phyloP scores from a whole-genome alignment of 2,329 filamentous ascomycete genomes.

The Phyllosticta citrichinensis region DNA sequence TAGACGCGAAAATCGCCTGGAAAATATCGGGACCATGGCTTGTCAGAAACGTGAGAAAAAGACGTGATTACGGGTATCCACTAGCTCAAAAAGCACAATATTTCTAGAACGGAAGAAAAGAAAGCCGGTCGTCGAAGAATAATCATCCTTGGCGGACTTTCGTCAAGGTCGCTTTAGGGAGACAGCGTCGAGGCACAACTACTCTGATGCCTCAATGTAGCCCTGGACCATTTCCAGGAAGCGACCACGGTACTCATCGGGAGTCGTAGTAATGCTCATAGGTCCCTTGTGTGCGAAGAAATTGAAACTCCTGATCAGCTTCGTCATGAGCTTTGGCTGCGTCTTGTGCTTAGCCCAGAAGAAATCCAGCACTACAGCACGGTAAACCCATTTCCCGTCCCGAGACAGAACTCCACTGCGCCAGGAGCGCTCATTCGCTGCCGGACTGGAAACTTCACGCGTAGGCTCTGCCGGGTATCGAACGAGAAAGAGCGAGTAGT shows the following conservation, averaged over 20 bases:
- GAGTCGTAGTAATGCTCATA: conserved; percentile 65
- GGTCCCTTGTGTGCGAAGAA: conserved; percentile 52
- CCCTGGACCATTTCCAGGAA: conserved; percentile 43
- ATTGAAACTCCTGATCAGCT: conserved; percentile 55
- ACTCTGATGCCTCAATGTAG: conserved; percentile 18
- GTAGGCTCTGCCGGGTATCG: conserved; percentile 35
- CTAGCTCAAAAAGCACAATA: not conserved
- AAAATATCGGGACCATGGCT: too few species aligned
- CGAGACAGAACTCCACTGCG: conserved; percentile 50
- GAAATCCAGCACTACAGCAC: conserved; percentile 61
- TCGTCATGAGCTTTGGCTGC: conserved; percentile 56
- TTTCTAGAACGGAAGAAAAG: not conserved
- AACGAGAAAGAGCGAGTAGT: conserved; percentile 66
- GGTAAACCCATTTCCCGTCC: conserved; percentile 57
- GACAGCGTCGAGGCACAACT: not conserved
- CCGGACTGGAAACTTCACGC: conserved; percentile 23
- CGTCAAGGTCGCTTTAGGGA: not conserved
- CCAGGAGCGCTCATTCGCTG: conserved; percentile 37
- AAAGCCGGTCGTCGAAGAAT: not conserved
- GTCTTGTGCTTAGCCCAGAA: conserved; percentile 69
- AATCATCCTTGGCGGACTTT: not conserved
- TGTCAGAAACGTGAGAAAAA: not conserved
- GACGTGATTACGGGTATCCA: not conserved
- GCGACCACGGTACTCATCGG: conserved; percentile 54
- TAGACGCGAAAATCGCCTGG: not conserved